phyloP scores from a whole-genome alignment of 2,329 filamentous ascomycete species.

The Pseudocercospora cruenta region DNA sequence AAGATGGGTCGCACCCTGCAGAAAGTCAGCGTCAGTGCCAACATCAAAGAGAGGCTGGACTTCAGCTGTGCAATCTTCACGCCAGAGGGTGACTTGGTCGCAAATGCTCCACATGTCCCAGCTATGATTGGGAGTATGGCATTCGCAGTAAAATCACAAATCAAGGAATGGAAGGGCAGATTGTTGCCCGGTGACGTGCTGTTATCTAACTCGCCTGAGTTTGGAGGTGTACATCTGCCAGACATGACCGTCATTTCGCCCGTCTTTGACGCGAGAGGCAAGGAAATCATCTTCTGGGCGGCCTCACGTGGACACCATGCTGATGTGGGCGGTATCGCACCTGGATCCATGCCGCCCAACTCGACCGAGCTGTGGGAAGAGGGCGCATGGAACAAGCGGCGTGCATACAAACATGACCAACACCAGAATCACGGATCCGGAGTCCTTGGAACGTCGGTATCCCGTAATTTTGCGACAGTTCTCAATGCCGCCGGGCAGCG shows the following conservation, averaged over 20 bases:
- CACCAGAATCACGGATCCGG: conserved; percentile 43
- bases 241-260: conserved; percentile 50
- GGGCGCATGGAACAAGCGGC: conserved; percentile 41
- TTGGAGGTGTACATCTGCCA: conserved; percentile 47
- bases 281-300: conserved; percentile 44
- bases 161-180: conserved; percentile 39
- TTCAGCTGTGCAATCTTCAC: conserved; percentile 51
- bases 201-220: conserved; percentile 46
- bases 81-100: conserved; percentile 45
- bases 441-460: conserved; percentile 42
- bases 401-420: conserved; percentile 45
- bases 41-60: conserved; percentile 50
- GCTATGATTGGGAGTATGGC: conserved; percentile 51
- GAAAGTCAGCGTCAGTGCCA: conserved; percentile 58
- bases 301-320: conserved; percentile 47
- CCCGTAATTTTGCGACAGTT: conserved; percentile 41
- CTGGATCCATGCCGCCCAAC: conserved; percentile 49
- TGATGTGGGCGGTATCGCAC: conserved; percentile 46
- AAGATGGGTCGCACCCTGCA: conserved; percentile 62
- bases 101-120: conserved; percentile 49
- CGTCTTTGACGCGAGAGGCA: conserved; percentile 37
- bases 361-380: conserved; percentile 50
- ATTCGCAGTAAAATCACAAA: conserved; percentile 46
- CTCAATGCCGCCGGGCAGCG: conserved; percentile 35
- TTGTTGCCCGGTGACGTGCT: conserved; percentile 46